Evolutionary conservation across 306 rosid genomes (phyloP).

Genomic region (Hippophae tibetana): DNA sequence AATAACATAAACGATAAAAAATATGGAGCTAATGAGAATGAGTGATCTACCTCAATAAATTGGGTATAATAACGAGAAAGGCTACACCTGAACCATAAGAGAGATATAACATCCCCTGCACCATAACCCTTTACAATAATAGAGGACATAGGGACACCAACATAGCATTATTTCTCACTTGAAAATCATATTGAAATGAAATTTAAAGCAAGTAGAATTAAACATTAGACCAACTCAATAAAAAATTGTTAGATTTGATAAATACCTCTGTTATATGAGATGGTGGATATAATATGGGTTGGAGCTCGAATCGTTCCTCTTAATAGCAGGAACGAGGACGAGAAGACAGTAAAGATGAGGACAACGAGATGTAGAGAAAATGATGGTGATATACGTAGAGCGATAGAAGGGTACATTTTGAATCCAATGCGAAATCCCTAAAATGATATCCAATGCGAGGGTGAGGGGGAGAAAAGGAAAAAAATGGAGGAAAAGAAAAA

Average conservation of each 20-base stretch:
- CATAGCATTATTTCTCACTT: constrained; percentile 99
- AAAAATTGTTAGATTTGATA: constrained; percentile 10
- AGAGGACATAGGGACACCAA: constrained; percentile 97
- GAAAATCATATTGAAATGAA: constrained; percentile 17
- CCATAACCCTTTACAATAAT: constrained; percentile 85
- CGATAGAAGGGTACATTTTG: no score
- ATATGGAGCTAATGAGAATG: background rate
- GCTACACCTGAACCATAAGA: constrained; percentile 98
- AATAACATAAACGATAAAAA: background rate
- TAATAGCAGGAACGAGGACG: constrained; percentile 38
- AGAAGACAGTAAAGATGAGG: no score
- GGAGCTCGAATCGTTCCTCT: constrained; percentile 98
- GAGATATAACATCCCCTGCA: constrained; percentile 95
- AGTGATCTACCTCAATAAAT: constrained; percentile 71
- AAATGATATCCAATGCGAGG: no score
- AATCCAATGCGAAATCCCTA: no score
- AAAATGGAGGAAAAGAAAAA: no score
- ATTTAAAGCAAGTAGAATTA: constrained; percentile 17
- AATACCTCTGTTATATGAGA: constrained; percentile 93
- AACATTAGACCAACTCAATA: constrained; percentile 1
- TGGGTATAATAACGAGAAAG: constrained; percentile 94
- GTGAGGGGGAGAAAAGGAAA: no score
- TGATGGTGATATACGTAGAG: no score
- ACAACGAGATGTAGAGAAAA: no score
- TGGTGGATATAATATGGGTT: constrained; percentile 94